Percentiles rank a stretch among this genome's conserved stretches.
Conservation (phyloP, 257 asterid species). For the Solanum verrucosum region DNA sequence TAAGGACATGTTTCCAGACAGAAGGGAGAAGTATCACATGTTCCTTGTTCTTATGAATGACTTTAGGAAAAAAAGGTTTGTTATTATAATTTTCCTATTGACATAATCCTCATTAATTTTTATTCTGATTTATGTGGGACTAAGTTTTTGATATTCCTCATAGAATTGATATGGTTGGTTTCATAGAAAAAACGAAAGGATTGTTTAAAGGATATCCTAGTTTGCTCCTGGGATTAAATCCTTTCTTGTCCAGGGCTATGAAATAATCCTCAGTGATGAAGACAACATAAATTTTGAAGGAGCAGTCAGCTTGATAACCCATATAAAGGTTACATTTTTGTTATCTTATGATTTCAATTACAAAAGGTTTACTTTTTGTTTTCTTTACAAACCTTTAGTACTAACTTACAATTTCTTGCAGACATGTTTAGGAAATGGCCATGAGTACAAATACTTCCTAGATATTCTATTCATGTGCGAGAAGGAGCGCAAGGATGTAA, state of each 20-base stretch:
- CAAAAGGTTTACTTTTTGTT: not conserved
- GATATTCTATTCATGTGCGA: conserved; percentile 88
- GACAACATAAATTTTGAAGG: conserved; percentile 80
- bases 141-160: not conserved
- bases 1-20: conserved; percentile 29
- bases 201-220: not conserved
- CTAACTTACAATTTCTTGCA: conserved; percentile 23
- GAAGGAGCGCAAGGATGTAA: conserved; percentile 82
- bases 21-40: conserved; percentile 69
- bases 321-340: conserved; percentile 54
- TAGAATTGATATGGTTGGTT: not conserved
- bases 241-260: not conserved
- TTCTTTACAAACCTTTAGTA: not conserved
- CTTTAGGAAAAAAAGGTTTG: conserved; percentile 90
- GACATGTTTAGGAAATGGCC: conserved; percentile 57
- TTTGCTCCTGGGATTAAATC: not conserved
- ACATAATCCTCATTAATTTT: conserved; percentile 19
- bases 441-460: conserved; percentile 63
- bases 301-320: conserved; percentile 77
- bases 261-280: conserved; percentile 4
- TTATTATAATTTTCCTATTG: not conserved
- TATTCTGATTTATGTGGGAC: not conserved
- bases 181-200: not conserved
- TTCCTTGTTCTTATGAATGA: conserved; percentile 84
- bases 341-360: not conserved